phyloP scores from a whole-genome alignment of 495 filamentous ascomycete species.

The Penicillium paradoxum region DNA sequence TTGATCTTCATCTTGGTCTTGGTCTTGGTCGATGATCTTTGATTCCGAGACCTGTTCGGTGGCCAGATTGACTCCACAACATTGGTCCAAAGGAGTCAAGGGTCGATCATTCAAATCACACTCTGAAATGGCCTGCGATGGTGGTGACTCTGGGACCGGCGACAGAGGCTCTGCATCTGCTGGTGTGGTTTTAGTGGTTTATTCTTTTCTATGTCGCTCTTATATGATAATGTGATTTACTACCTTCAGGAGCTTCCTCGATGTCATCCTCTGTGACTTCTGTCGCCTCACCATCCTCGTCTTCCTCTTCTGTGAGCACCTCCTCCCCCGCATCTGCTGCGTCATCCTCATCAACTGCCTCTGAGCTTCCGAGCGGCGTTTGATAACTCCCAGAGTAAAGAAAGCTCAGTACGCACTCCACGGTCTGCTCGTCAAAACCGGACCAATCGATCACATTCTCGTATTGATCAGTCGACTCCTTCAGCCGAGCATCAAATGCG shows the following conservation, averaged over 20 bases:
- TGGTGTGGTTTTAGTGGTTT: not conserved
- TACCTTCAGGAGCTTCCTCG: not conserved
- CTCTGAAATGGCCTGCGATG: not conserved
- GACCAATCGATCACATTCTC: constrained; percentile 2
- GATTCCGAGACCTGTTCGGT: not conserved
- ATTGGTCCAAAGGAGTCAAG: not conserved
- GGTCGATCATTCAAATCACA: not conserved
- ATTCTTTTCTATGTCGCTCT: not conserved
- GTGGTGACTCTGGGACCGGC: not conserved
- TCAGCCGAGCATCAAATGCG: constrained; percentile 2
- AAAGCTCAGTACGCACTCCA: constrained; percentile 11
- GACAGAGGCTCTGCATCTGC: too few relatives aligned
- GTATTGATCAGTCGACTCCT: not conserved
- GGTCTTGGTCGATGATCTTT: not conserved
- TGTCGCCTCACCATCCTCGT: not conserved
- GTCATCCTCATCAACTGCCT: not conserved
- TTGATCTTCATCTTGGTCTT: not conserved
- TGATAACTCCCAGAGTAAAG: constrained; percentile 11
- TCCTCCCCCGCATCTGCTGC: not conserved
- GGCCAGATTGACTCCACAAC: not conserved
- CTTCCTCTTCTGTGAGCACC: not conserved
- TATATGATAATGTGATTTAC: not conserved
- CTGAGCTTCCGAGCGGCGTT: not conserved
- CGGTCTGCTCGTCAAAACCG: constrained; percentile 9
- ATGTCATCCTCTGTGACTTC: not conserved